phyloP scores from a whole-genome alignment of 1,284 basidiomycete genomes.

The Puccinia hordei region DNA sequence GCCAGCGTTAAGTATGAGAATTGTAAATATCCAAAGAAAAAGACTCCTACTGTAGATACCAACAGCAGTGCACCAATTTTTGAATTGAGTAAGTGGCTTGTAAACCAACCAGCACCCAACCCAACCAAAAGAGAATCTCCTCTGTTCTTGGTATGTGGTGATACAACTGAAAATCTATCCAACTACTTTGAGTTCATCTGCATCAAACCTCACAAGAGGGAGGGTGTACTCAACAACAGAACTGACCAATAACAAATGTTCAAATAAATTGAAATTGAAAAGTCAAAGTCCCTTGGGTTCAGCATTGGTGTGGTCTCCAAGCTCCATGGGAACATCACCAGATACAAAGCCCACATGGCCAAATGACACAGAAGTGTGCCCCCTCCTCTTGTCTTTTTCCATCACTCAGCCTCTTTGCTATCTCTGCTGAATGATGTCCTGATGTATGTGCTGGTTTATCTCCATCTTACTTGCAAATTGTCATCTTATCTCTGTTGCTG shows the following conservation, averaged over 20 bases:
- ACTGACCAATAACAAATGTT: neutral
- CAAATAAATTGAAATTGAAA: neutral
- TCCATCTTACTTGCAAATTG: no score
- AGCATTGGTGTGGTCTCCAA: slow-evolving; percentile 5
- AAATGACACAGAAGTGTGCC: no score
- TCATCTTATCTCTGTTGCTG: no score
- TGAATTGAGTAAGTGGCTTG: neutral
- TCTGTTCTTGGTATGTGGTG: neutral
- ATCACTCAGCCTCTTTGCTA: no score
- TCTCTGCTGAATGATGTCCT: no score
- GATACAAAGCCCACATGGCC: no score
- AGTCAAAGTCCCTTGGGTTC: neutral
- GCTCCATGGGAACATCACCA: neutral
- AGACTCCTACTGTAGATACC: no score
- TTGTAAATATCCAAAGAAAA: no score
- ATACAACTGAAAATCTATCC: neutral
- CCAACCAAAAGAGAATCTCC: no score
- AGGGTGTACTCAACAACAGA: neutral
- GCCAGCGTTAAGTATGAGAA: no score
- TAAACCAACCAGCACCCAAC: neutral
- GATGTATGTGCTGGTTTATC: no score
- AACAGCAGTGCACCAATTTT: neutral
- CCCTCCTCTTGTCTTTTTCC: no score
- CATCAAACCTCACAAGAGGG: neutral
- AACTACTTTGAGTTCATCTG: neutral